Conservation (phyloP, 2,329 filamentous ascomycete genomes). For the Apiospora saccharicola region DNA sequence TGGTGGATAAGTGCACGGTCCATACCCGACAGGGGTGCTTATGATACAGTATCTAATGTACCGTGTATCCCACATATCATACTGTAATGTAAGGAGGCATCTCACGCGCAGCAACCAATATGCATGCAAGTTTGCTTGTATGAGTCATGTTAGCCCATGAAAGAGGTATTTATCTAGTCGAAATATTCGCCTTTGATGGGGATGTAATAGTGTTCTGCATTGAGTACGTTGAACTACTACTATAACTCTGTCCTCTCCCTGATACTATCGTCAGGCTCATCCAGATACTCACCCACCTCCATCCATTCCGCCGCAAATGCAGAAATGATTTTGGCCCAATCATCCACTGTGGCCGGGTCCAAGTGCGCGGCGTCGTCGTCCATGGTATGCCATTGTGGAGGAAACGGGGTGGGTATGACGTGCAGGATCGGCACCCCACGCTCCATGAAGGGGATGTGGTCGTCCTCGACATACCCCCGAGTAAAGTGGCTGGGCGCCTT, state of each 20-base stretch:
- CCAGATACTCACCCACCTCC: conserved; percentile 64
- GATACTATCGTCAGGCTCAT: conserved; percentile 23
- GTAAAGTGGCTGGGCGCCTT: conserved; percentile 60
- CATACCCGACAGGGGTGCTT: background rate
- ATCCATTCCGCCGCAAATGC: conserved; percentile 93
- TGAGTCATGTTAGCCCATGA: background rate
- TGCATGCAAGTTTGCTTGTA: background rate
- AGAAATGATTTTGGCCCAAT: conserved; percentile 86
- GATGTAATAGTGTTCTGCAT: background rate
- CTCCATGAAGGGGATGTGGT: conserved; percentile 89
- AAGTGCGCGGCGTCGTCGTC: conserved; percentile 85
- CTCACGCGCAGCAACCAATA: background rate
- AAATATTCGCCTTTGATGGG: background rate
- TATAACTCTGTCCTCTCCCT: conserved; percentile 27
- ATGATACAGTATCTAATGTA: background rate
- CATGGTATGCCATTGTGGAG: conserved; percentile 84
- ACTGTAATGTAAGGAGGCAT: conserved; percentile 9
- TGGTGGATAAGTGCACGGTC: conserved; percentile 1
- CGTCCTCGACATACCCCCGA: conserved; percentile 73
- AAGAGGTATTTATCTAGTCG: background rate
- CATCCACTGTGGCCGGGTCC: conserved; percentile 79
- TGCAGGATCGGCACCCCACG: conserved; percentile 90
- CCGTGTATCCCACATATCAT: background rate
- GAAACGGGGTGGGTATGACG: conserved; percentile 86
- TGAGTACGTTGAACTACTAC: background rate